Base-by-base conservation (phyloP, 2,329 filamentous ascomycete genomes). In the Trichoderma polysporum region DNA sequence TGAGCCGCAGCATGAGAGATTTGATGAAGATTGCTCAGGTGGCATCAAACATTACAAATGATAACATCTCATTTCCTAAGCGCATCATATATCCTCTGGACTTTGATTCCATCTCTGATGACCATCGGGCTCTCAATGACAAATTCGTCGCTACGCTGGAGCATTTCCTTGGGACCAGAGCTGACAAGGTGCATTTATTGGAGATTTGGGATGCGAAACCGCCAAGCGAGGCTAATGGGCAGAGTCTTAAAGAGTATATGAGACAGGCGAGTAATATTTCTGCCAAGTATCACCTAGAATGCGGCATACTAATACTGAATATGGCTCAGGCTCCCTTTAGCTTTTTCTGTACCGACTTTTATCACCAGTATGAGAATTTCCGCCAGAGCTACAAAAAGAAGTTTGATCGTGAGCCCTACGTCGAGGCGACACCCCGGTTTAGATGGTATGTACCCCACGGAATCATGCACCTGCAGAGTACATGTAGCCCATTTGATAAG, bases 261-360 rank as follows among this genome's bases (percentile, higher is more conserved):
- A 66, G 66, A 33, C 66, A 75, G n/a, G 77, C 77, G 49, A 68
- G 74, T 22, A 49, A 68, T 73, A 22, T 37, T 29, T 10, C 9
- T 10, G 65, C 37, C 17, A 33, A 56, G 22, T 15, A 22, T 39
- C 7, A 19, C 22, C n/a, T n/a, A 2, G 13, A 12, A 6, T 29
- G 33, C 33, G 4, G 15, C n/a, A 45, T 45, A n/a, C n/a, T n/a
- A n/a, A n/a, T 47, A 53, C 41, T n/a, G 2, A 47, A 22, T 31
- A 19, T 29, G 41, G 22, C 10, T 22, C 17, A 79, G 76, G 73
- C 73, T 3, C 70, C 75, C 1, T 78, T 76, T 33, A 66, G 68
- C 2, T 72, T 72, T 1, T 76, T 75, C 60, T 77, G 75, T 59
- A 75, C 76, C 68, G 76, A 77, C 8, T 78, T 76, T 60, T 77